Conservation (phyloP, 352 stramenopile species). For the Blastocystis sp. region DNA sequence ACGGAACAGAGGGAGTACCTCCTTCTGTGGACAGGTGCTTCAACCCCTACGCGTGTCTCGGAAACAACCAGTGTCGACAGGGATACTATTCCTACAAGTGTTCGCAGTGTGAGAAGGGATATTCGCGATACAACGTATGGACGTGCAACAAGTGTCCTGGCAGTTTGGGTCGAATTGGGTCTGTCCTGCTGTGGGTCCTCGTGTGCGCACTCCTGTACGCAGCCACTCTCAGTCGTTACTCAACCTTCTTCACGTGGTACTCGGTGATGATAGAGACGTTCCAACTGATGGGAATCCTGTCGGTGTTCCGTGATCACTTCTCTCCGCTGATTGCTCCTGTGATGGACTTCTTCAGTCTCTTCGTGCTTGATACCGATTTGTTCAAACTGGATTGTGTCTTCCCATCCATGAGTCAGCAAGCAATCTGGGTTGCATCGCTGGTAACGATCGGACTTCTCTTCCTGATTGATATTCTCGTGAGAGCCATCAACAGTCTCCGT, state of each 20-base stretch:
- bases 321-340: not conserved
- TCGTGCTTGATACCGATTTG: slow-evolving; percentile 9
- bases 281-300: not conserved
- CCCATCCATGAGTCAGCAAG: not conserved
- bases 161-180: not conserved
- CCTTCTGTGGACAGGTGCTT: not conserved
- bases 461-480: not conserved
- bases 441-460: not conserved
- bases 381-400: slow-evolving; percentile 6
- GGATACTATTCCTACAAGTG: slow-evolving; percentile 4
- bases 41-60: not conserved
- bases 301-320: not conserved
- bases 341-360: slow-evolving; percentile 11
- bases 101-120: not conserved
- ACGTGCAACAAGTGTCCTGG: not conserved
- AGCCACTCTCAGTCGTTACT: not conserved
- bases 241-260: slow-evolving; percentile 2
- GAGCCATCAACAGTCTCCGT: not conserved
- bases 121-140: not conserved
- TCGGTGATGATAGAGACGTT: not conserved
- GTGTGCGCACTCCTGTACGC: not conserved
- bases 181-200: not conserved
- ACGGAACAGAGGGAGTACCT: not conserved
- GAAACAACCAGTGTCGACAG: not conserved
- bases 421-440: not conserved